Base-by-base conservation (phyloP, 2,329 filamentous ascomycete species). In the Stylonectria norvegica region DNA sequence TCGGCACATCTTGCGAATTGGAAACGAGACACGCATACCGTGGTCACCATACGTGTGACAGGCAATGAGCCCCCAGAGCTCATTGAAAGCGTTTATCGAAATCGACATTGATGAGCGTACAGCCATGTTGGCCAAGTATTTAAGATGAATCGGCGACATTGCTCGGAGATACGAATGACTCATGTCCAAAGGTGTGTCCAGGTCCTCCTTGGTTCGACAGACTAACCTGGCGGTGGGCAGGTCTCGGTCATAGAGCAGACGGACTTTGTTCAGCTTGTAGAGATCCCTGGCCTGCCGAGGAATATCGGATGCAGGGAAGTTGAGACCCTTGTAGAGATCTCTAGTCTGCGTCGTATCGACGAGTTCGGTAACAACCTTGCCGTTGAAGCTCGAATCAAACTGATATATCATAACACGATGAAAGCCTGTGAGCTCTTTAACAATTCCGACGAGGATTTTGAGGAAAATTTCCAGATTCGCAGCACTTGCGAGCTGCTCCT, bases 81-180 rank as follows among this genome's bases (percentile, higher is more conserved):
- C 85, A 51, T 78, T 75, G 53, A 94, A 93, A 0, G 86, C 86
- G 49, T 89, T 93, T 57, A 95, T 86, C 1, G 89, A 94, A 45
- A 95, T 89, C 0, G 89, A 95, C 89, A 95, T 95, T 49, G 88
- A 95, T 0, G 88, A 88, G n/a, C 89, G 81, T 1, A 95, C 89
- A 6, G 83, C 84, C 89, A 95, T 95, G 58, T 95, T 89, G 5
- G 70, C 76, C 3, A 95, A 71, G 53, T 95, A 95, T 57, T 94
- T 94, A 39, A 95, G 64, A 57, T 93, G 88, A 29, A 95, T 90
- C 0, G 89, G 89, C 1, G 88, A 94, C 79, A 95, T 95, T 47
- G 90, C 89, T 38, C 89, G 80, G 2, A 95, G 75, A 57, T 94
- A 93, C 0, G 85, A 78, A 55, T 93, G 85, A 2, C 86, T 93